Conservation (phyloP, 108 stramenopile genomes). For the Skeletonema marinoi region DNA sequence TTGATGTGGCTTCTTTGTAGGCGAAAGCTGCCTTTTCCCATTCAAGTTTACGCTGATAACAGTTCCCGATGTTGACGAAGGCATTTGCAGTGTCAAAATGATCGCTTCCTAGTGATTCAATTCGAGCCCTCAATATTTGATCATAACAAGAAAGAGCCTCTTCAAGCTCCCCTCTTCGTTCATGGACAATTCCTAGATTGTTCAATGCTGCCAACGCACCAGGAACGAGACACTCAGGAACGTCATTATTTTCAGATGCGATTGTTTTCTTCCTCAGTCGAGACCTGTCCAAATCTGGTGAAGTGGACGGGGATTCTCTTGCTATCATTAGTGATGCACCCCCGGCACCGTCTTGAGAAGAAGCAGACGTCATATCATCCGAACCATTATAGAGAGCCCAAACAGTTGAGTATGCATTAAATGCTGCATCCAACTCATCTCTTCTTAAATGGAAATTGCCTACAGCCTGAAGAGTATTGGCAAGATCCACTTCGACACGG, state of each 20-base stretch:
- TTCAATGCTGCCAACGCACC: slow-evolving; percentile 28
- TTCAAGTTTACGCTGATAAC: slow-evolving; percentile 12
- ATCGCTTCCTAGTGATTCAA: neutral
- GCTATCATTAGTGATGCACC: too few relatives aligned
- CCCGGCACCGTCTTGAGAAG: too few relatives aligned
- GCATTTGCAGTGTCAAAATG: slow-evolving; percentile 11
- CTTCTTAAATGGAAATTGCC: slow-evolving; percentile 37
- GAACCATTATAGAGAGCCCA: slow-evolving; percentile 15
- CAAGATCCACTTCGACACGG: slow-evolving; percentile 6
- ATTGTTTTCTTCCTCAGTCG: too few relatives aligned
- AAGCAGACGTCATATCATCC: too few relatives aligned
- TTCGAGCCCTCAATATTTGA: slow-evolving; percentile 2
- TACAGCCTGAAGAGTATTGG: slow-evolving; percentile 29
- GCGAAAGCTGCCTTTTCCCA: slow-evolving; percentile 13
- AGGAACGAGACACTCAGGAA: too few relatives aligned
- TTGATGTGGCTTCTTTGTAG: slow-evolving; percentile 3
- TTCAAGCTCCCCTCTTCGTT: slow-evolving; percentile 20
- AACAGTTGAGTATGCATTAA: slow-evolving; percentile 31
- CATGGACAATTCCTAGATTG: slow-evolving; percentile 35
- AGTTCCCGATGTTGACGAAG: slow-evolving; percentile 34
- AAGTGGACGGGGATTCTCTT: too few relatives aligned
- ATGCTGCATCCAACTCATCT: slow-evolving; percentile 34
- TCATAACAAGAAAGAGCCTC: slow-evolving; percentile 25
- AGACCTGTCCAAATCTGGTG: too few relatives aligned
- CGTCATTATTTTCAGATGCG: too few relatives aligned